Evolutionary conservation across 2,329 filamentous ascomycete species (phyloP).

Genomic region (Colletotrichum australisinense): DNA sequence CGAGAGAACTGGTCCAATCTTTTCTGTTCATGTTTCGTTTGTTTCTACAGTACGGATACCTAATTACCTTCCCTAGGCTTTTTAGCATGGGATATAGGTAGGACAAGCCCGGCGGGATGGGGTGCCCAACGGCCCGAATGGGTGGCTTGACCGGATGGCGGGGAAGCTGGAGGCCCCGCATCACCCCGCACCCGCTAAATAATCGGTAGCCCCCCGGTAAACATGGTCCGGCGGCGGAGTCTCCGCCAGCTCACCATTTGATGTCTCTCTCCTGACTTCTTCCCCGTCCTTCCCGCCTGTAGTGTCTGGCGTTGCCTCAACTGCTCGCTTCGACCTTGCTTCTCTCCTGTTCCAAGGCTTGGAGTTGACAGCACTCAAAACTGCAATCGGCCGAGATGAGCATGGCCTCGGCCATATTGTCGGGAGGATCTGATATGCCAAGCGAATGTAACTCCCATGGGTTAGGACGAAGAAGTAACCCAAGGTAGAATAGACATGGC

Average conservation of each 20-base stretch:
- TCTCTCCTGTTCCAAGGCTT: background rate
- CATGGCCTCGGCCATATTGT: slow-evolving; percentile 16
- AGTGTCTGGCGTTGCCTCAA: background rate
- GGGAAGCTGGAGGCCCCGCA: slow-evolving; percentile 7
- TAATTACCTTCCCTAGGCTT: too few species aligned
- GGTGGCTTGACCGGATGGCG: slow-evolving; percentile 33
- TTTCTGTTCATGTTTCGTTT: slow-evolving; percentile 1
- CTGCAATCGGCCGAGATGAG: background rate
- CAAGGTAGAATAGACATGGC: background rate
- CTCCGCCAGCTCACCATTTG: slow-evolving; percentile 25
- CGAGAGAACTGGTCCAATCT: background rate
- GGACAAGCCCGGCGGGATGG: background rate
- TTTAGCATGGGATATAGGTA: background rate
- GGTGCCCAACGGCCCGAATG: slow-evolving; percentile 33
- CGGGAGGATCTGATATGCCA: slow-evolving; percentile 11
- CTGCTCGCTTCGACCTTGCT: background rate
- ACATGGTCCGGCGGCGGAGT: slow-evolving; percentile 14
- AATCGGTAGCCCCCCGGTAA: background rate
- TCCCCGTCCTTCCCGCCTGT: too few species aligned
- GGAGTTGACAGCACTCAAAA: background rate
- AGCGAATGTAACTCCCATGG: background rate
- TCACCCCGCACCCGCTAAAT: slow-evolving; percentile 24
- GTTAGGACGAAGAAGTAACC: background rate
- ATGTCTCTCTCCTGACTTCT: background rate
- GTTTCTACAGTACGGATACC: background rate